phyloP scores from a whole-genome alignment of 2,329 filamentous ascomycete species.

The Coleophoma cylindrospora region DNA sequence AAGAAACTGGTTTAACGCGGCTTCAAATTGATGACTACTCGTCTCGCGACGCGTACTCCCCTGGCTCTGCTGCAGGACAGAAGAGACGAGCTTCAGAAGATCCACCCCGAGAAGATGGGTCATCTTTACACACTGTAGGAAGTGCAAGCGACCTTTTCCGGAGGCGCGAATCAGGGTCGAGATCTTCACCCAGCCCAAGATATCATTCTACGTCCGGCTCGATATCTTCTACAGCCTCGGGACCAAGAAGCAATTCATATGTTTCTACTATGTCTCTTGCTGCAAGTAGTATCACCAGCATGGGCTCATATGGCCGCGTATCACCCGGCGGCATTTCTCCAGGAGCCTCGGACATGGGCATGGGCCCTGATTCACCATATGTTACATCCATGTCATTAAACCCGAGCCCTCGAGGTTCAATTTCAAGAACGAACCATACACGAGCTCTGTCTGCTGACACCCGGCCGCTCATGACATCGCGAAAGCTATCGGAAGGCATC shows the following conservation, averaged over 20 bases:
- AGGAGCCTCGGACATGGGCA: slow-evolving; percentile 15
- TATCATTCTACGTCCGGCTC: slow-evolving; percentile 55
- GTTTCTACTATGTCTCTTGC: slow-evolving; percentile 54
- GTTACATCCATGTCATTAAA: slow-evolving; percentile 38
- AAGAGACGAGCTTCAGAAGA: slow-evolving; percentile 59
- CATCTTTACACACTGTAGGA: slow-evolving; percentile 24
- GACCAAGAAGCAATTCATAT: slow-evolving; percentile 55
- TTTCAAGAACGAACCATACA: slow-evolving; percentile 27
- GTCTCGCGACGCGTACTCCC: slow-evolving; percentile 24
- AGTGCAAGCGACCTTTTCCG: slow-evolving; percentile 27
- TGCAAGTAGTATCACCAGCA: slow-evolving; percentile 61
- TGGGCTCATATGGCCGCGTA: slow-evolving; percentile 54
- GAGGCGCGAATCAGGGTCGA: slow-evolving; percentile 43
- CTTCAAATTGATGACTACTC: slow-evolving; percentile 48
- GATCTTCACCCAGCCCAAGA: slow-evolving; percentile 46
- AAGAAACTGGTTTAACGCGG: slow-evolving; percentile 45
- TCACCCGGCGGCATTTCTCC: slow-evolving; percentile 34
- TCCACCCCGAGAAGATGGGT: slow-evolving; percentile 48
- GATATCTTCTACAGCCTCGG: slow-evolving; percentile 60
- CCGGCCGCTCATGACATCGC: slow-evolving; percentile 30
- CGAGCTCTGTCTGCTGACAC: slow-evolving; percentile 30
- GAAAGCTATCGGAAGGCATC: slow-evolving; percentile 40
- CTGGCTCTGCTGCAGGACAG: slow-evolving; percentile 39
- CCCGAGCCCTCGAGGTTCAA: slow-evolving; percentile 29
- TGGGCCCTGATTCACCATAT: slow-evolving; percentile 44